Evolutionary conservation across 2,329 filamentous ascomycete species (phyloP).

Genomic region (Cadophora luteo-olivacea): DNA sequence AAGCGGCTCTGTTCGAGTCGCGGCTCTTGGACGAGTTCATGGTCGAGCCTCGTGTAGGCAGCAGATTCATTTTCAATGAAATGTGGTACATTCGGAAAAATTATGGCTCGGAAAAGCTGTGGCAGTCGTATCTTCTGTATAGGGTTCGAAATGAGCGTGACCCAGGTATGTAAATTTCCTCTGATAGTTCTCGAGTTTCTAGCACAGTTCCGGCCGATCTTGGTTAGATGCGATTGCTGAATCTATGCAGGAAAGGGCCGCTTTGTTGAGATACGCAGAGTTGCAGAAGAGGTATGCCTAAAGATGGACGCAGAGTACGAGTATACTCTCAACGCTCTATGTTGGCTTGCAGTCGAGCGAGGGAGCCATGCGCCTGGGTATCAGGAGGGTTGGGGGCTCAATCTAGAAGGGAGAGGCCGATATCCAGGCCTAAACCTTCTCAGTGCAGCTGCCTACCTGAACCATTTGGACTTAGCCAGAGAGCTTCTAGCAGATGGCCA

Average conservation of each 20-base stretch:
- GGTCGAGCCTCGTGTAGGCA: background rate
- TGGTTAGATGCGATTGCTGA: background rate
- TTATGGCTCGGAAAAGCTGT: background rate
- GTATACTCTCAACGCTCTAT: background rate
- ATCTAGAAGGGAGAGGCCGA: background rate
- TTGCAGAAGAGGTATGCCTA: background rate
- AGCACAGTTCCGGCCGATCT: no score
- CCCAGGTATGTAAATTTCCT: background rate
- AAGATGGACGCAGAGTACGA: background rate
- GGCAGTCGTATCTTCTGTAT: background rate
- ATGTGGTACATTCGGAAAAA: background rate
- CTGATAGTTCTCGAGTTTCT: no score
- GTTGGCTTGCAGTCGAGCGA: background rate
- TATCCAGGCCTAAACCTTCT: background rate
- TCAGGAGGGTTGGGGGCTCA: background rate
- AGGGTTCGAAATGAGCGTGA: background rate
- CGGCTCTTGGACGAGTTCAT: background rate
- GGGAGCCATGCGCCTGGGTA: background rate
- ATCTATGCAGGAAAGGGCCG: background rate
- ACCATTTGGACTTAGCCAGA: background rate
- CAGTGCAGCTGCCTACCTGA: background rate
- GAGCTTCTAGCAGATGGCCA: background rate
- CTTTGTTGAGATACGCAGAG: background rate
- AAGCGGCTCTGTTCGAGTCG: background rate
- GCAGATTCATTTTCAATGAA: background rate